Conservation (phyloP, 1,284 basidiomycete species). For the Cryptococcus jaspeensis region DNA sequence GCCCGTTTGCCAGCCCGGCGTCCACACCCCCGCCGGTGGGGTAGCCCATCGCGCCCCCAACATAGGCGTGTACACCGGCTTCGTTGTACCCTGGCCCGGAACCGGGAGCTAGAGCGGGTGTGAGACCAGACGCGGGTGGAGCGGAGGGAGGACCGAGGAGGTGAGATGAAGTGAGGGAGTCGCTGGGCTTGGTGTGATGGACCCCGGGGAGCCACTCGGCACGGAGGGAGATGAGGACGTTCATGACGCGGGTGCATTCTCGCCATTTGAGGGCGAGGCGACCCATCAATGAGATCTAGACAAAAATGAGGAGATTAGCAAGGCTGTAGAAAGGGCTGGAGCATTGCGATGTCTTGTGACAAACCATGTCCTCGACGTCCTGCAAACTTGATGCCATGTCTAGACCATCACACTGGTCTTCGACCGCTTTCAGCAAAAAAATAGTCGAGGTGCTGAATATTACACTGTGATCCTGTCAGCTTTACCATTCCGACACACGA, state of each 20-base stretch:
- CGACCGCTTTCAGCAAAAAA: constrained; percentile 13
- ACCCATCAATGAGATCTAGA: constrained; percentile 1
- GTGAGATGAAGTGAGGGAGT: no score
- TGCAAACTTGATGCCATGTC: not conserved
- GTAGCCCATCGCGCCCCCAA: no score
- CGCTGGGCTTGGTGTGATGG: no score
- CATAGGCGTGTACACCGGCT: no score
- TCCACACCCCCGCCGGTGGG: no score
- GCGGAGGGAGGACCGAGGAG: no score
- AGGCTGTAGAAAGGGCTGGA: not conserved
- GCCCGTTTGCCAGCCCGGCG: no score
- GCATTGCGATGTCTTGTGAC: no score
- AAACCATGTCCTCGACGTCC: constrained; percentile 8
- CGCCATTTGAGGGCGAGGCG: not conserved
- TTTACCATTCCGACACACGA: not conserved
- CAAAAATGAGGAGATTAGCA: not conserved
- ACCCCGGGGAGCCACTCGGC: constrained; percentile 11
- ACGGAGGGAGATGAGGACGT: constrained; percentile 7
- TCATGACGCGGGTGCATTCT: constrained; percentile 3
- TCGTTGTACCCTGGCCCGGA: no score
- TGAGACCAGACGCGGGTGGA: no score
- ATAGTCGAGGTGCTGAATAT: constrained; percentile 16
- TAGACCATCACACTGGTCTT: constrained; percentile 1
- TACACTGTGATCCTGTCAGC: not conserved
- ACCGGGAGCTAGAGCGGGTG: no score